Percentiles rank a stretch among this genome's conserved stretches.
These are phyloP conservation scores for Dipteronia dyeriana DNA, from an alignment of 345 rosid genomes.

Conservation along the genomic window DNA sequence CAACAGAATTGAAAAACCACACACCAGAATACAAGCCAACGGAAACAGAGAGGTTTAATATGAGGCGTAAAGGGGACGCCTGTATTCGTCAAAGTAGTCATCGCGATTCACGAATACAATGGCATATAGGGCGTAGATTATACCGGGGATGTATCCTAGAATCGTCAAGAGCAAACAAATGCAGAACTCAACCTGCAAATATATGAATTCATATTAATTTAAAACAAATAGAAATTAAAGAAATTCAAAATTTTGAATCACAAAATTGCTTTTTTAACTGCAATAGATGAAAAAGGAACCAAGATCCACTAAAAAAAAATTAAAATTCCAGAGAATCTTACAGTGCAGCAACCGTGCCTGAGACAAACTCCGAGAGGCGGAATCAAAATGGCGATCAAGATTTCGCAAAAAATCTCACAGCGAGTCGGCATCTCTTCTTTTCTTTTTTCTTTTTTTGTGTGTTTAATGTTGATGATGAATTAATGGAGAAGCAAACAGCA, in stretches of 20 bases:
- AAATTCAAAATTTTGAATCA: too few species aligned
- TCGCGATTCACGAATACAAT: conserved; percentile 79
- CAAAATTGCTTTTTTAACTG: too few species aligned
- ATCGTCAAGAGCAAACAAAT: conserved; percentile 76
- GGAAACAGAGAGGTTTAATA: conserved; percentile 18
- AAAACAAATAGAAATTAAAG: too few species aligned
- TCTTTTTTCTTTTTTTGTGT: not conserved
- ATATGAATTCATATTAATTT: too few species aligned
- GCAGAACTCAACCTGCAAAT: conserved; percentile 76
- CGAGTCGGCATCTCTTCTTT: conserved; percentile 43
- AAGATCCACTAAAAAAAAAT: too few species aligned
- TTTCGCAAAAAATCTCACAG: conserved; percentile 77
- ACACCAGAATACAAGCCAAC: not conserved
- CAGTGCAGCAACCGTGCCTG: conserved; percentile 88
- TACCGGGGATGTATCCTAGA: conserved; percentile 91
- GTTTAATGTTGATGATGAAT: not conserved
- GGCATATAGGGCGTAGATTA: conserved; percentile 85
- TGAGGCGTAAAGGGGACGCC: conserved; percentile 71
- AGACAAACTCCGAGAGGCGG: conserved; percentile 94
- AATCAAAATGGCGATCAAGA: conserved; percentile 73
- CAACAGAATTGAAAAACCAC: not conserved
- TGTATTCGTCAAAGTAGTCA: conserved; percentile 74
- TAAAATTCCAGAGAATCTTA: too few species aligned
- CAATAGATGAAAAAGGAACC: too few species aligned
- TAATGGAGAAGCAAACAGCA: not conserved